phyloP scores from a whole-genome alignment of 129 eudicot species.

The Rutidosis leptorrhynchoides region DNA sequence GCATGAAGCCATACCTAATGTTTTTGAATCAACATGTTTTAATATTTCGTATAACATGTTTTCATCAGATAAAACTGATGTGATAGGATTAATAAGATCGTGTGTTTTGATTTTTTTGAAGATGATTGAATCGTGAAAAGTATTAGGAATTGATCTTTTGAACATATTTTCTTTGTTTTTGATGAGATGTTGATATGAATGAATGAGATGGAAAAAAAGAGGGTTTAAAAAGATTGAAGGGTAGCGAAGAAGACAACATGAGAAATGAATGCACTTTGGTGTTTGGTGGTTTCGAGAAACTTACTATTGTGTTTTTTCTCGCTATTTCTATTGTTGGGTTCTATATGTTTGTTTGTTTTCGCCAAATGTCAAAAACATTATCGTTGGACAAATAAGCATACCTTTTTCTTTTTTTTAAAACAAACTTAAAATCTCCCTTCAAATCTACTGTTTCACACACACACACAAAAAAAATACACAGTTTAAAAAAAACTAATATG shows the following conservation, averaged over 20 bases:
- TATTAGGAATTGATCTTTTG: conserved; percentile 6
- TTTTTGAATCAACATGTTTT: conserved; percentile 69
- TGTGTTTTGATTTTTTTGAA: not conserved
- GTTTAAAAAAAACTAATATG: no score
- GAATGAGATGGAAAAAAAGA: conserved; percentile 14
- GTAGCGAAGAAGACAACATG: conserved; percentile 52
- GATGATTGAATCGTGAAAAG: not conserved
- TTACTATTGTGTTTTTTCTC: conserved; percentile 46
- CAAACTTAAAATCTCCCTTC: no score
- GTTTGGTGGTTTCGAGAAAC: conserved; percentile 27
- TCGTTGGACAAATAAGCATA: conserved; percentile 14
- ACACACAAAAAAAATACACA: no score
- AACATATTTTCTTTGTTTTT: not conserved
- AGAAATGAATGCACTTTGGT: conserved; percentile 55
- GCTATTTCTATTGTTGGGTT: conserved; percentile 19
- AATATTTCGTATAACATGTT: conserved; percentile 68
- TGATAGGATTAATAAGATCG: conserved; percentile 11
- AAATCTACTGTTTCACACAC: no score
- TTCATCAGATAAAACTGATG: conserved; percentile 56
- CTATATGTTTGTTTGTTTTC: conserved; percentile 10
- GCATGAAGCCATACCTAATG: conserved; percentile 64
- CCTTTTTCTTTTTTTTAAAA: conserved; percentile 8
- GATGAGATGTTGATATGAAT: not conserved
- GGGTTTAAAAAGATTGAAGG: conserved; percentile 30
- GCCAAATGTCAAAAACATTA: conserved; percentile 32